A percentile compares a stretch with the other conserved stretches of the same genome.
Conservation (phyloP, 352 stramenopile species). For the Blastocystis sp. region DNA sequence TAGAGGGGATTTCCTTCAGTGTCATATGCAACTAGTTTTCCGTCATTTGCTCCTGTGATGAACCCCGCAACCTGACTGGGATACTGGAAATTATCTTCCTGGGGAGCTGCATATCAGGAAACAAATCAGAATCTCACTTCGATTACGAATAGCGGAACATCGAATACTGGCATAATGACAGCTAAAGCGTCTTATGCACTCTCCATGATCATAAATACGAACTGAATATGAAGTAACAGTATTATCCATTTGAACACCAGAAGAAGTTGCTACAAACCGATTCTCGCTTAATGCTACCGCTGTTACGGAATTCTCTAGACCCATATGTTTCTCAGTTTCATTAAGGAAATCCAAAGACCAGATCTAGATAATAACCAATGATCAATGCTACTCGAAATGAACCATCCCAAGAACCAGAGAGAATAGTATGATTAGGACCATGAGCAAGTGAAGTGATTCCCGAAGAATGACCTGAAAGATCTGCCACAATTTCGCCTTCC, state of each 20-base stretch:
- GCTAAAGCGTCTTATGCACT: neutral
- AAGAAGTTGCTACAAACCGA: neutral
- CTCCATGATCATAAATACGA: neutral
- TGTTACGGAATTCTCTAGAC: slow-evolving; percentile 42
- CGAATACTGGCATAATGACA: slow-evolving; percentile 60
- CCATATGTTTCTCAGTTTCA: neutral
- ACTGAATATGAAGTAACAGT: slow-evolving; percentile 22
- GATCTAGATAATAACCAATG: neutral
- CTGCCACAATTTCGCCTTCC: neutral
- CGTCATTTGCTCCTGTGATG: slow-evolving; percentile 49
- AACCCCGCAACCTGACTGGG: neutral
- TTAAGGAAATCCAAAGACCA: neutral
- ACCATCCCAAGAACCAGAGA: slow-evolving; percentile 56
- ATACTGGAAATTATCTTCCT: neutral
- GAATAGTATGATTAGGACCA: neutral
- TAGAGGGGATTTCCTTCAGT: neutral
- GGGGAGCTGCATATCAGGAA: neutral
- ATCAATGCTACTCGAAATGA: neutral
- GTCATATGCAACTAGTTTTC: slow-evolving; percentile 23
- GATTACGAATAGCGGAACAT: neutral
- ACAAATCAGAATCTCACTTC: neutral
- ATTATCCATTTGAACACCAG: neutral
- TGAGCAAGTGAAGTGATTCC: slow-evolving; percentile 55
- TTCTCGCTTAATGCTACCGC: neutral
- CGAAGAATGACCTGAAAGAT: slow-evolving; percentile 1